Evolutionary conservation across 108 stramenopile species (phyloP), one percentile per base, ranked within the genome.

Genomic region (Schizochytrium sp.): DNA sequence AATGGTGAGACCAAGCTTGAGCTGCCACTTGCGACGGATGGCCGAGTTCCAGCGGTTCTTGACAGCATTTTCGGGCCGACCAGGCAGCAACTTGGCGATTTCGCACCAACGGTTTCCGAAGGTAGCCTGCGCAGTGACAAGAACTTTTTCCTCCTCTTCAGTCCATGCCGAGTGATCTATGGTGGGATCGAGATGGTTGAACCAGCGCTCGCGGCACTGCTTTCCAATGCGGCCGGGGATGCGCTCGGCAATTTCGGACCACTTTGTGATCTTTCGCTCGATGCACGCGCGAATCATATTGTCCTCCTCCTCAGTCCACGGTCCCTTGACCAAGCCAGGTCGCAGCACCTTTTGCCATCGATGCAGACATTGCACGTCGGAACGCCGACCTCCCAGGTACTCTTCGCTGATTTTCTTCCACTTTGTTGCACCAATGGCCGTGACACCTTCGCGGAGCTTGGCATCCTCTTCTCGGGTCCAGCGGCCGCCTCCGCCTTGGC

Each of bases 121-220:
- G 8, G 41, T 87, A 44, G 88, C 63, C 59, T 93, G 94, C 5
- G 92, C 92, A 58, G 92, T 89, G 44, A 90, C 94, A 16, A 95
- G 72, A 47, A 94, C 92, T 16, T 51, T 60, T 88, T 98, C 97
- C 89, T 99, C 98, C 51, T 96, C 96, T 59, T 88, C 91, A 57
- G 92, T 94, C 98, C 98, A 99, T 45, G 96, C 94, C 58, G 91
- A 95, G 92, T 97, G 97, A 88, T 92, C 94, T 87, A 99, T 97
- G 63, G 94, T 91, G 12, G 98, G 98, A 90, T 97, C 95, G n/a
- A 98, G 93, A 72, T 92, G 93, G 91, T 98, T 98, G 89, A 96
- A 93, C 95, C 96, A 99, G 44, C 97, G 96, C 92, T 99, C 99
- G 51, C 99, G 95, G 90, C 98, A 99, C 89, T 99, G 98, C 94